phyloP scores from a whole-genome alignment of 176 grass and related monocot species.

The Tillandsia leiboldiana region DNA sequence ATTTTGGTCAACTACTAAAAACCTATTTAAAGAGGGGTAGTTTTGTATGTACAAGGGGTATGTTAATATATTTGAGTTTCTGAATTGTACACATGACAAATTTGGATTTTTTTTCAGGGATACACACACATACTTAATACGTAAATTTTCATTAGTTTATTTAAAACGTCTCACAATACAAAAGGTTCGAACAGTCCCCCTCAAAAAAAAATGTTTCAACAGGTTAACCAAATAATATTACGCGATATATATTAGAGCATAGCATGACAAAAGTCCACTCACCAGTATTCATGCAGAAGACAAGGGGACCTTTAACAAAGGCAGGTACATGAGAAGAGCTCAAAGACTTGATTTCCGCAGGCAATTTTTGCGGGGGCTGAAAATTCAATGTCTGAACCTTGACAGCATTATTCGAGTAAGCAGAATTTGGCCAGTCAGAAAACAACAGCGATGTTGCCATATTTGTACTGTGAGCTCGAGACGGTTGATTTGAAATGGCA shows the following conservation, averaged over 20 bases:
- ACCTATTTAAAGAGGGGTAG: no score
- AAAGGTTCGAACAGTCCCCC: neutral
- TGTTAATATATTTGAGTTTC: no score
- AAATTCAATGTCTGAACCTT: slow-evolving; percentile 28
- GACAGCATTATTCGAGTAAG: slow-evolving; percentile 4
- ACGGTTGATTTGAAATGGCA: neutral
- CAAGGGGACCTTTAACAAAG: slow-evolving; percentile 24
- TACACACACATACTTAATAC: no score
- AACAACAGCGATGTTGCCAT: neutral
- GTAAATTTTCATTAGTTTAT: no score
- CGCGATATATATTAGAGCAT: slow-evolving; percentile 12
- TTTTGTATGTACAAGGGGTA: no score
- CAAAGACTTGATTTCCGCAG: slow-evolving; percentile 13
- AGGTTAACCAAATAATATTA: neutral
- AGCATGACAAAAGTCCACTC: slow-evolving; percentile 31
- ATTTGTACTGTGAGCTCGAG: neutral
- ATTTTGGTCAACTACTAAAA: no score
- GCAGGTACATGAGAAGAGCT: slow-evolving; percentile 15
- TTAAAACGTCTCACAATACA: no score
- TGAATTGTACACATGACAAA: no score
- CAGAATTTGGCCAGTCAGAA: slow-evolving; percentile 15
- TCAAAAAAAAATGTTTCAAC: neutral
- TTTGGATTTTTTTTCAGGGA: no score
- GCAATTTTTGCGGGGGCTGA: slow-evolving; percentile 24
- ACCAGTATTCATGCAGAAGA: slow-evolving; percentile 64